A percentile compares a stretch with the other conserved stretches of the same genome.
Conservation (phyloP, 1,284 basidiomycete genomes). For the Acaromyces ingoldii region DNA sequence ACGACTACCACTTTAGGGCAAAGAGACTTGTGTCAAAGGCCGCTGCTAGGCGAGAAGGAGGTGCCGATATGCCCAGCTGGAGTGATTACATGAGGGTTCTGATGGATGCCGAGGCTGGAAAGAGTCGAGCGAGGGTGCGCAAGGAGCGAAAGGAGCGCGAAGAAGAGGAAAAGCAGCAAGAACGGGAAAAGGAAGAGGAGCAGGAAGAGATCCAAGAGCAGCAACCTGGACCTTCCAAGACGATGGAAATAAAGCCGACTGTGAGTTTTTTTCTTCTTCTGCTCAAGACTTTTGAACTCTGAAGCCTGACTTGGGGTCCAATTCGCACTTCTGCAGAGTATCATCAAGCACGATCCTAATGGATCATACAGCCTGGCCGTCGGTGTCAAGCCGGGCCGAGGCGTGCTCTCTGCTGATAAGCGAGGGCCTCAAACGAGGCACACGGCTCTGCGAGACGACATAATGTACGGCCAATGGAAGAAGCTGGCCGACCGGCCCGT, state of each 20-base stretch:
- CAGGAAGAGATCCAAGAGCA: background rate
- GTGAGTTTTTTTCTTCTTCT: background rate
- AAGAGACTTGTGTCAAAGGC: too few relatives aligned
- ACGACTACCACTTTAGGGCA: constrained; percentile 7
- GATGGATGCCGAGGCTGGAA: constrained; percentile 8
- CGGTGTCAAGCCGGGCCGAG: constrained; percentile 2
- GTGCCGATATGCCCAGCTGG: background rate
- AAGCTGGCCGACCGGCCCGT: background rate
- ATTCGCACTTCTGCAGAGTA: too few relatives aligned
- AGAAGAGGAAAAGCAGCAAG: background rate
- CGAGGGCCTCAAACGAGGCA: constrained; percentile 8
- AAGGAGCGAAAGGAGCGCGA: constrained; percentile 1
- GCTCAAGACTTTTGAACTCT: background rate
- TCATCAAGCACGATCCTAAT: constrained; percentile 4
- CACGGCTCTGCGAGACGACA: constrained; percentile 5
- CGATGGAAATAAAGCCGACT: constrained; percentile 6
- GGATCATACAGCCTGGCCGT: constrained; percentile 3
- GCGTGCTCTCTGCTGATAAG: constrained; percentile 3
- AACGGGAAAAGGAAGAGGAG: background rate
- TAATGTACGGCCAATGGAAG: background rate
- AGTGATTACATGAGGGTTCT: constrained; percentile 8
- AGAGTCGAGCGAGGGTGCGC: background rate
- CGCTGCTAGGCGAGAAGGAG: background rate
- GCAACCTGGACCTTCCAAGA: background rate
- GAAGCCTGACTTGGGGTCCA: background rate